These are phyloP conservation scores for Dictyostelium firmibasis DNA, from an alignment of 78 protist genomes.

Conservation along the genomic window DNA sequence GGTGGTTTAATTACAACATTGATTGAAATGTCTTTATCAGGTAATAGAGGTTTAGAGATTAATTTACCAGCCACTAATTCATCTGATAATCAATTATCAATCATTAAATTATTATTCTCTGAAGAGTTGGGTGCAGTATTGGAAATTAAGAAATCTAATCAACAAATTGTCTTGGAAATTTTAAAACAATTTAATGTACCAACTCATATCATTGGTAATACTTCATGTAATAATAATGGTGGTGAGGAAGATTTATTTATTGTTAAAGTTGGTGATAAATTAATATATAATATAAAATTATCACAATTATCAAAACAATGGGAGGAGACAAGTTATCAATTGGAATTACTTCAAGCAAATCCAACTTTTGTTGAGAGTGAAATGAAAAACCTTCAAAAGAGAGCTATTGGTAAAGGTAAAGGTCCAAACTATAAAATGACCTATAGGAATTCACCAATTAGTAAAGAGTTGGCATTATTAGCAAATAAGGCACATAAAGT, in stretches of 20 bases:
- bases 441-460: slow-evolving; percentile 33
- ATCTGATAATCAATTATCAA: background rate
- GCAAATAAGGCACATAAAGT: slow-evolving; percentile 66
- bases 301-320: slow-evolving; percentile 76
- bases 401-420: slow-evolving; percentile 42
- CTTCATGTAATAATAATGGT: background rate
- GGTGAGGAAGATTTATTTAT: background rate
- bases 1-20: slow-evolving; percentile 93
- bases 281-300: background rate
- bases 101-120: slow-evolving; percentile 78
- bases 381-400: slow-evolving; percentile 37
- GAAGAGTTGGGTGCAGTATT: slow-evolving; percentile 92
- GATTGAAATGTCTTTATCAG: slow-evolving; percentile 95
- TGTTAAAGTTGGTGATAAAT: background rate
- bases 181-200: slow-evolving; percentile 6
- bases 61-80: background rate
- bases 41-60: slow-evolving; percentile 80
- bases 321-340: slow-evolving; percentile 87
- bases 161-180: slow-evolving; percentile 11
- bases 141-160: slow-evolving; percentile 21
- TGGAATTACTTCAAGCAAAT: slow-evolving; percentile 89
- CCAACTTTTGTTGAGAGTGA: slow-evolving; percentile 85
- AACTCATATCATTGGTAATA: slow-evolving; percentile 50
- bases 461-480: background rate
- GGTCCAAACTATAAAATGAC: slow-evolving; percentile 57